Conservation (phyloP, 768 basidiomycete species). For the Leccinum variicolor region DNA sequence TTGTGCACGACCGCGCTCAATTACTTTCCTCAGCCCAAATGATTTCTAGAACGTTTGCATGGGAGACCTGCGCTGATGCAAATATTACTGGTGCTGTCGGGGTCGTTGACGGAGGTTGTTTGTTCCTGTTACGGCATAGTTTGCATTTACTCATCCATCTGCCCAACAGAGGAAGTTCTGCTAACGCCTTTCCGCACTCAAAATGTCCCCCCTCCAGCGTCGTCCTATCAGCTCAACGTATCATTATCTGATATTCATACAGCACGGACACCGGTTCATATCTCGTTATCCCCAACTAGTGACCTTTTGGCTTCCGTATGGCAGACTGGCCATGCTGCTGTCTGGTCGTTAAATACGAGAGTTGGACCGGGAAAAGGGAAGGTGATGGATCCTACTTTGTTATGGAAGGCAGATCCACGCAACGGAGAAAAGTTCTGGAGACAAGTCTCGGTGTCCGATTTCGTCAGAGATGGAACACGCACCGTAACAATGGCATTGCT, state of each 20-base stretch:
- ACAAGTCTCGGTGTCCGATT: slow-evolving; percentile 26
- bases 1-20: slow-evolving; percentile 4
- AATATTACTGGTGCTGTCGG: slow-evolving; percentile 81
- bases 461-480: neutral
- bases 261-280: slow-evolving; percentile 53
- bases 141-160: neutral
- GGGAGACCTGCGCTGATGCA: slow-evolving; percentile 80
- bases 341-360: slow-evolving; percentile 70
- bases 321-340: slow-evolving; percentile 61
- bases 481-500: slow-evolving; percentile 35
- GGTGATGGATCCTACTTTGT: slow-evolving; percentile 51
- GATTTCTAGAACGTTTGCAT: slow-evolving; percentile 61
- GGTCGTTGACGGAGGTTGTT: slow-evolving; percentile 83
- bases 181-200: slow-evolving; percentile 92
- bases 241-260: slow-evolving; percentile 7
- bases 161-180: slow-evolving; percentile 57
- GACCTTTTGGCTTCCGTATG: slow-evolving; percentile 68
- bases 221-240: slow-evolving; percentile 49
- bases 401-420: slow-evolving; percentile 32
- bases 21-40: slow-evolving; percentile 40
- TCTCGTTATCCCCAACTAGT: slow-evolving; percentile 52
- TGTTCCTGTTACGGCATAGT: neutral
- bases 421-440: slow-evolving; percentile 21
- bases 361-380: slow-evolving; percentile 55
- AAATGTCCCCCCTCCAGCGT: slow-evolving; percentile 99